Percentiles rank a stretch among this genome's conserved stretches.
Conservation (phyloP, 345 rosid species). For the Cardamine resedifolia region DNA sequence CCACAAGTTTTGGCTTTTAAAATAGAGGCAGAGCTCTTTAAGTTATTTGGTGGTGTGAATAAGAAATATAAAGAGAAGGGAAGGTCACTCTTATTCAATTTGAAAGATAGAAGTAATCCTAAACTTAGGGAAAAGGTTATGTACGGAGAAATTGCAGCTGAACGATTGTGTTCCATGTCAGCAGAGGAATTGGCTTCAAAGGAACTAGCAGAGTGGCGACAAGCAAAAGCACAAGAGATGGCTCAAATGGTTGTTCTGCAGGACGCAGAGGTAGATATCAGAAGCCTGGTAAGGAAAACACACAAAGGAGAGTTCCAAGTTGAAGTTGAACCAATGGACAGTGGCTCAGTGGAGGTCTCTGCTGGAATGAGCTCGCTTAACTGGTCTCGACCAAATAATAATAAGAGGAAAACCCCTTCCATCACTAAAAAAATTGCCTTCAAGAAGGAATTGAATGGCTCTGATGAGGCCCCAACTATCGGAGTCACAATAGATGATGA, state of each 20-base stretch:
- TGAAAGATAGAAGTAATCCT: slow-evolving; percentile 90
- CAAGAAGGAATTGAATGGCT: slow-evolving; percentile 18
- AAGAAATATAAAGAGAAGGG: slow-evolving; percentile 93
- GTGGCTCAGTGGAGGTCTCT: slow-evolving; percentile 59
- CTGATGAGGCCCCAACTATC: slow-evolving; percentile 46
- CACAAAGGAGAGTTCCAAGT: slow-evolving; percentile 97
- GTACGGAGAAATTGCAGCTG: slow-evolving; percentile 68
- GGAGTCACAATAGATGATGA: slow-evolving; percentile 75
- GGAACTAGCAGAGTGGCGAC: slow-evolving; percentile 92
- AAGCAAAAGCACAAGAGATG: slow-evolving; percentile 89
- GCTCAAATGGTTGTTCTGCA: slow-evolving; percentile 93
- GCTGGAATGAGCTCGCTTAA: slow-evolving; percentile 44
- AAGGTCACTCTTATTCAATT: slow-evolving; percentile 81
- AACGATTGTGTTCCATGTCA: slow-evolving; percentile 76
- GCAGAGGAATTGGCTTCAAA: slow-evolving; percentile 97
- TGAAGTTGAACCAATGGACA: slow-evolving; percentile 64
- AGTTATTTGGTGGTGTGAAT: slow-evolving; percentile 80
- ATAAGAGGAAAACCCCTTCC: slow-evolving; percentile 35
- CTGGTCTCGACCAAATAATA: slow-evolving; percentile 33
- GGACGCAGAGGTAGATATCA: slow-evolving; percentile 66
- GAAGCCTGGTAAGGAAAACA: slow-evolving; percentile 84
- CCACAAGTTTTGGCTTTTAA: slow-evolving; percentile 57
- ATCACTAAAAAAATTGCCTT: not conserved
- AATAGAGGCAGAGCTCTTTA: slow-evolving; percentile 79
- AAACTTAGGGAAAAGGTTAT: slow-evolving; percentile 77